These are phyloP conservation scores for Xylaria sp. DNA, from an alignment of 2,329 filamentous ascomycete genomes.

Conservation along the genomic window DNA sequence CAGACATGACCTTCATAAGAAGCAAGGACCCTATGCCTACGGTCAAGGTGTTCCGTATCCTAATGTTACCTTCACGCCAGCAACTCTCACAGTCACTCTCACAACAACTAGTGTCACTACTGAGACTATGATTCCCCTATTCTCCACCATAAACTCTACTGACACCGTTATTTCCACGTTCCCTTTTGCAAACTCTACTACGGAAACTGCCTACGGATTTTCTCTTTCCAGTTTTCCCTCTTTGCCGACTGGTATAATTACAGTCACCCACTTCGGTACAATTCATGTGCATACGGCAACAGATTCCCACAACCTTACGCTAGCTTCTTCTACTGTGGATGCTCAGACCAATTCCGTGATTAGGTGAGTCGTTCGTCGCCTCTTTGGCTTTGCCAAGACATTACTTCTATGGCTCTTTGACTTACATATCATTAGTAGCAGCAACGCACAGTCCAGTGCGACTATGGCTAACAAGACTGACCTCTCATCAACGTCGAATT, in stretches of 20 bases:
- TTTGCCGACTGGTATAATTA: not conserved
- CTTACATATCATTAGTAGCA: slow-evolving; percentile 4
- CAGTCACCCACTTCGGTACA: not conserved
- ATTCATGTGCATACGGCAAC: slow-evolving; percentile 7
- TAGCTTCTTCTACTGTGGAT: slow-evolving; percentile 6
- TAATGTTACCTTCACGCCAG: slow-evolving; percentile 1
- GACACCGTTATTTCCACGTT: slow-evolving; percentile 5
- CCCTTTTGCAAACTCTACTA: not conserved
- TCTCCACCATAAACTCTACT: not conserved
- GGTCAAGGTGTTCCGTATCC: slow-evolving; percentile 6
- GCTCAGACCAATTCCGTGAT: slow-evolving; percentile 6
- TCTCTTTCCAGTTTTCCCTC: not conserved
- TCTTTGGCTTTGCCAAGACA: not conserved
- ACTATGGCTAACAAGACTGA: not conserved
- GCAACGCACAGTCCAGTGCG: not conserved
- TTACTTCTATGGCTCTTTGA: not conserved
- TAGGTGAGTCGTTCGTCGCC: slow-evolving; percentile 11
- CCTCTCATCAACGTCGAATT: not conserved
- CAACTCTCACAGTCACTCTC: slow-evolving; percentile 11
- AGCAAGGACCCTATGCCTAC: slow-evolving; percentile 12
- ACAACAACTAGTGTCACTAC: slow-evolving; percentile 8
- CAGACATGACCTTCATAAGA: not conserved
- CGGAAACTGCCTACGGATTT: not conserved
- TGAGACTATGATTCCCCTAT: not conserved
- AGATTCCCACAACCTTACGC: not conserved